These are phyloP conservation scores for Chlorophyllum brunneum DNA, from an alignment of 768 basidiomycete genomes.

Conservation along the genomic window DNA sequence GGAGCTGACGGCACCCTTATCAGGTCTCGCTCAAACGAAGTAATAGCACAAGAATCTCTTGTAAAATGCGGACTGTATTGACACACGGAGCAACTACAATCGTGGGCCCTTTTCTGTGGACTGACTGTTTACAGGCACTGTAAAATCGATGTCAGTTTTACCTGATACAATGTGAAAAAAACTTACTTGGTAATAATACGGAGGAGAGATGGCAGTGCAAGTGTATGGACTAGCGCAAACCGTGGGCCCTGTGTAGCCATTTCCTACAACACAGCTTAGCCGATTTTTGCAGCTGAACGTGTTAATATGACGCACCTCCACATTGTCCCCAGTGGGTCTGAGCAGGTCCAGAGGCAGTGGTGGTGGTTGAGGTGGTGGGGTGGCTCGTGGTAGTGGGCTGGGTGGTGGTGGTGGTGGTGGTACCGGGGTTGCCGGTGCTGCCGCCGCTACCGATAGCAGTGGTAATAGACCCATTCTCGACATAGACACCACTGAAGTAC, in stretches of 20 bases:
- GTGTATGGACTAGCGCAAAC: slow-evolving; percentile 36
- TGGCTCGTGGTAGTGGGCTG: slow-evolving; percentile 21
- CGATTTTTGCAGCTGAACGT: not conserved
- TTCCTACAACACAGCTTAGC: slow-evolving; percentile 24
- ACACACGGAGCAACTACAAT: not conserved
- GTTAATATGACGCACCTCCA: slow-evolving; percentile 33
- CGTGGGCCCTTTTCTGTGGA: not conserved
- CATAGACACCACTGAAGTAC: slow-evolving; percentile 59
- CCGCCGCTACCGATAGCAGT: slow-evolving; percentile 42
- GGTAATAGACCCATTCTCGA: slow-evolving; percentile 54
- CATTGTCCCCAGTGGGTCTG: slow-evolving; percentile 51
- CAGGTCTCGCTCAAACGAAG: slow-evolving; percentile 10
- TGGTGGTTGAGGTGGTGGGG: slow-evolving; percentile 25
- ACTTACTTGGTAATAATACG: slow-evolving; percentile 51
- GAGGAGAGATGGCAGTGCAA: slow-evolving; percentile 45
- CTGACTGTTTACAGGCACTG: slow-evolving; percentile 17
- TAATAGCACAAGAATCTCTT: slow-evolving; percentile 1
- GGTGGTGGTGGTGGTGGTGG: slow-evolving; percentile 21
- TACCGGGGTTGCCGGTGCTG: slow-evolving; percentile 15
- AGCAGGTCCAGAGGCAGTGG: slow-evolving; percentile 31
- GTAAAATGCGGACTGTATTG: slow-evolving; percentile 5
- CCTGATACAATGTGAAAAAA: not conserved
- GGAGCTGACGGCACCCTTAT: not conserved
- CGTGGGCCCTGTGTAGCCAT: slow-evolving; percentile 44
- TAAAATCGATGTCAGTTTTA: not conserved